Evolutionary conservation across 129 eudicot species (phyloP), one percentile per base, ranked within the genome.

Genomic region (Helianthus tuberosus): DNA sequence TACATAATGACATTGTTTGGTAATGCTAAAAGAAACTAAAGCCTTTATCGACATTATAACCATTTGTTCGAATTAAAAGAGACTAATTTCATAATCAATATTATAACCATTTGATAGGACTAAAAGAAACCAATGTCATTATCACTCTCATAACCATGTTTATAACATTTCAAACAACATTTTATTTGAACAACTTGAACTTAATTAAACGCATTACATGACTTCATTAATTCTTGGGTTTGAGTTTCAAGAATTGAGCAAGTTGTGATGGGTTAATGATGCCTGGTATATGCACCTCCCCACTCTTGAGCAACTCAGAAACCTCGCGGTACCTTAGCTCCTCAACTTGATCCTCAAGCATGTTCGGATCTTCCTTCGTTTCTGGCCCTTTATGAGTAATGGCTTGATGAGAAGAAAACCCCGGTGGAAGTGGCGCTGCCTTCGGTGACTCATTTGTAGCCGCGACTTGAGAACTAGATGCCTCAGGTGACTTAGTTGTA

Each of bases 241-340:
- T 41, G 46, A 73, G 76, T 75, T 77, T 68, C 63, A 84, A 71
- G 68, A 72, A 76, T 8, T 74, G 74, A 50, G 74, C 79, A 64
- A 87, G 80, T 7, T 87, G 88, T 50, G 86, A 81, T 29, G 91
- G 88, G 83, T 84, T 87, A 51, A 87, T 76, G 10, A 84, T 79
- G 23, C 86, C 88, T 5, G 86, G 86, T 64, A 87, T 46, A 41
- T 75, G 88, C 81, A 69, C 14, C 36, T 57, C 84, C 63, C 88
- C 88, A 11, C 69, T 76, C 7, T 78, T 84, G 2, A 87, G 64
- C 65, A 84, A 47, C 54, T 76, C 74, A 36, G 85, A 61, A 50
- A 79, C 81, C 11, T 81, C 88, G 16, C 10, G 44, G 68, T 81
- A 81, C 78, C 68, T 75, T 32, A 66, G 72, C n/a, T 69, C 53